These are phyloP conservation scores for Pyrenochaeta sp. DNA, from an alignment of 2,329 filamentous ascomycete species.

Conservation along the genomic window DNA sequence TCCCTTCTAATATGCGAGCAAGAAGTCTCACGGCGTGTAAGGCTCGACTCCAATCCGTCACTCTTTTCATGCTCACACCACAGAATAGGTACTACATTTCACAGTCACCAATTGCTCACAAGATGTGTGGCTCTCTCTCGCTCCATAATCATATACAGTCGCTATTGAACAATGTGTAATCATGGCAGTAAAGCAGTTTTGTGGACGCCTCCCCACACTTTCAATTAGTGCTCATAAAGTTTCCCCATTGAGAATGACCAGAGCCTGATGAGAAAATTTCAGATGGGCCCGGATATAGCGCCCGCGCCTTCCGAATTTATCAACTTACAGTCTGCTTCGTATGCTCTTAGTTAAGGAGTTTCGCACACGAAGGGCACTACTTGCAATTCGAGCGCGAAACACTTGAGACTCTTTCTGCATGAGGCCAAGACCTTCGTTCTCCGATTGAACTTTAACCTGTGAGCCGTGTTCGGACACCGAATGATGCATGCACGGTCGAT, in stretches of 20 bases:
- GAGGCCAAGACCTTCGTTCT: neutral
- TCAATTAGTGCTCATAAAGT: no score
- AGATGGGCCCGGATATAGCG: no score
- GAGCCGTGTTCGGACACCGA: neutral
- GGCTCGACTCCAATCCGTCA: neutral
- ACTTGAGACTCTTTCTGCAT: no score
- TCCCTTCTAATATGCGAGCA: neutral
- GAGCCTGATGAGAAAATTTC: neutral
- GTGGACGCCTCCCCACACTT: neutral
- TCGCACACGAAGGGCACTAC: no score
- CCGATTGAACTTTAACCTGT: neutral
- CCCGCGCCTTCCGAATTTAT: no score
- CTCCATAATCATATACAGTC: neutral
- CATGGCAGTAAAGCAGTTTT: neutral
- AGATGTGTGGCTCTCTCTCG: neutral
- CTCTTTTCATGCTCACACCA: no score
- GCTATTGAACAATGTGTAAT: neutral
- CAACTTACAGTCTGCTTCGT: no score
- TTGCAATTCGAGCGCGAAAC: no score
- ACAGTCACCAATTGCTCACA: neutral
- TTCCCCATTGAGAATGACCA: conserved; percentile 3
- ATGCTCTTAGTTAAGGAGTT: no score
- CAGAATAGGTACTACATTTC: neutral
- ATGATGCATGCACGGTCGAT: no score
- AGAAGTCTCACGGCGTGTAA: neutral